Evolutionary conservation across 2,329 filamentous ascomycete species (phyloP), one percentile per base, ranked within the genome.

Genomic region (Fusarium cyanostomum): DNA sequence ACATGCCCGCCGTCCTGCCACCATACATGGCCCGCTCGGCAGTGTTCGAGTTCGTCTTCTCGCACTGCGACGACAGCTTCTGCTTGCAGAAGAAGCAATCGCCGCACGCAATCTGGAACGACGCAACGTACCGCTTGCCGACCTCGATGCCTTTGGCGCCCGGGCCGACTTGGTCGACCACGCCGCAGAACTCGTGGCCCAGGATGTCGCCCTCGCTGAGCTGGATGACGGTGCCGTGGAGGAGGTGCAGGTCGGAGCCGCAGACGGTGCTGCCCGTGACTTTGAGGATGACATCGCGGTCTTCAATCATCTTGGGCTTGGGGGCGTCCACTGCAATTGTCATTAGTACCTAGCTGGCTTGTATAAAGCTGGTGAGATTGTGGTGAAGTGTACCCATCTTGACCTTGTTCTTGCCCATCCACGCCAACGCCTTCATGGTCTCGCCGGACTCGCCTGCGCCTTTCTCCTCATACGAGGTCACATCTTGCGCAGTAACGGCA

Each of bases 381-480:
- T 24, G 15, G 18, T 15, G 38, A 28, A 24, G 16, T 76, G 56
- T 74, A 87, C 84, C 79, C 15, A 96, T 81, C 71, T 90, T 78
- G 42, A 96, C 91, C 27, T 81, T 86, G 71, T 93, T 91, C 81
- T 94, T 95, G 49, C 91, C 90, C 76, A 90, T 87, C 92, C 92
- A 96, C 3, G 85, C 85, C 12, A 96, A 78, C 0, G 92, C 93
- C 75, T 92, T 90, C 90, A 96, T 95, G 13, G 77, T 89, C 68
- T 88, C 84, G 6, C 75, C 78, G 4, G 75, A 78, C 56, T 89
- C 81, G 5, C 80, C 79, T 2, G 77, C 81, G 10, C 79, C 79
- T 6, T 76, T 68, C 24, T 71, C 37, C 18, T 59, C 50, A 54
- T 90, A 91, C 65, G 88, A 88, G 58, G 84, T 80, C 43, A 94